Conservation (phyloP, 345 rosid species). For the Dimocarpus longan region DNA sequence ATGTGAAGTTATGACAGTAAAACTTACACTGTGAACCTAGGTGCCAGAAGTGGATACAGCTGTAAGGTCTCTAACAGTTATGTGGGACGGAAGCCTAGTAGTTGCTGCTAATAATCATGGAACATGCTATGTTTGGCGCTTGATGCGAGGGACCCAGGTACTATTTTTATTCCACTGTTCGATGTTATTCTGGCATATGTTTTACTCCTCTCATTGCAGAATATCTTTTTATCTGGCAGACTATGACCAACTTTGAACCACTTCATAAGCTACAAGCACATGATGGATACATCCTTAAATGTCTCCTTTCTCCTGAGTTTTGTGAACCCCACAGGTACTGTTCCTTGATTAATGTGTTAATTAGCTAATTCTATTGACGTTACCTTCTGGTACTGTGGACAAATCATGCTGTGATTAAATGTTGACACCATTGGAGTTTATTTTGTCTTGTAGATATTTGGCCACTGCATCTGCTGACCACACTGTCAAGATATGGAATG, state of each 20-base stretch:
- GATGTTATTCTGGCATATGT: not conserved
- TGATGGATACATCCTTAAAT: slow-evolving; percentile 80
- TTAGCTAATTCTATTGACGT: not conserved
- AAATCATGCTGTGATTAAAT: not conserved
- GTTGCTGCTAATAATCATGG: slow-evolving; percentile 95
- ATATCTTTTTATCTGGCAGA: slow-evolving; percentile 43
- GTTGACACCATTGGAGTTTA: slow-evolving; percentile 2
- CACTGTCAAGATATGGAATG: slow-evolving; percentile 97
- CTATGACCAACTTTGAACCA: slow-evolving; percentile 94
- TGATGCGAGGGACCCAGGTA: slow-evolving; percentile 81
- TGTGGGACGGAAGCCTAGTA: slow-evolving; percentile 98
- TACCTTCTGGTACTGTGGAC: not conserved
- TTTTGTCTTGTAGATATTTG: slow-evolving; percentile 61
- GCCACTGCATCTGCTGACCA: slow-evolving; percentile 96
- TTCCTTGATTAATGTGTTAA: not conserved
- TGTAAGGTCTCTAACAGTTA: slow-evolving; percentile 84
- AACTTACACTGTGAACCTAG: slow-evolving; percentile 34
- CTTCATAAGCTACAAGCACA: slow-evolving; percentile 97
- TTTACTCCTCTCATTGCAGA: slow-evolving; percentile 5
- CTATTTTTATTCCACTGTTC: slow-evolving; percentile 10
- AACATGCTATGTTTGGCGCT: slow-evolving; percentile 95
- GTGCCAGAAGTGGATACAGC: slow-evolving; percentile 94
- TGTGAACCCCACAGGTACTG: slow-evolving; percentile 79
- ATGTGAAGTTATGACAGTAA: not conserved
- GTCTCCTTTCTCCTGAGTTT: slow-evolving; percentile 87